A percentile compares a stretch with the other conserved stretches of the same genome.
Evolutionary conservation across 2,329 filamentous ascomycete genomes (phyloP).

Genomic region (Orbilia blumenaviensis): DNA sequence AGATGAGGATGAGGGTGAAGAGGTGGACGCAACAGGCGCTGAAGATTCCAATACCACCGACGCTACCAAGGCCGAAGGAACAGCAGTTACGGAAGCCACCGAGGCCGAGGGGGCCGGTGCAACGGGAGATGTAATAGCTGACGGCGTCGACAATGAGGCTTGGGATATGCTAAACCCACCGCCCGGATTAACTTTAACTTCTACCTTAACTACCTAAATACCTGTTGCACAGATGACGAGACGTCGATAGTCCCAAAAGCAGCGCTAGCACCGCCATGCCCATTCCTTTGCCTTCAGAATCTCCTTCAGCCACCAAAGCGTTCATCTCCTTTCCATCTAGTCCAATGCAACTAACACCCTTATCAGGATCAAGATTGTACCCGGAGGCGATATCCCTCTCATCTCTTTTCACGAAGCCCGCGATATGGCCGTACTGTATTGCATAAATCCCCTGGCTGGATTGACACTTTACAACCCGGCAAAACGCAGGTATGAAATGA

Average conservation of each 20-base stretch:
- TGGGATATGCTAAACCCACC: background rate
- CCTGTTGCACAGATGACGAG: background rate
- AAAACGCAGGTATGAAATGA: background rate
- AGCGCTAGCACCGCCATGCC: background rate
- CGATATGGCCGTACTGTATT: background rate
- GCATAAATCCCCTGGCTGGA: background rate
- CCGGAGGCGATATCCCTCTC: background rate
- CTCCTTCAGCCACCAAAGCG: background rate
- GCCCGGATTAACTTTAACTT: background rate
- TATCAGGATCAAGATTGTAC: background rate
- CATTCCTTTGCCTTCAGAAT: background rate
- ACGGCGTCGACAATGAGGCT: background rate
- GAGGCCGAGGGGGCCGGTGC: background rate
- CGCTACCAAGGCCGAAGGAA: background rate
- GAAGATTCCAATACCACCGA: no score
- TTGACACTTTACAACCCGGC: background rate
- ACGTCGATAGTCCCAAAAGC: background rate
- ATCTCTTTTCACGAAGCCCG: background rate
- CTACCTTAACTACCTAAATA: background rate
- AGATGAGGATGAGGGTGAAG: background rate
- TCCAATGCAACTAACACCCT: background rate
- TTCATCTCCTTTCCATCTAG: background rate
- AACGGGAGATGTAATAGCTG: background rate
- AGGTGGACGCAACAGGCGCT: background rate
- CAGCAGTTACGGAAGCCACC: background rate